These are phyloP conservation scores for Eutrema salsugineum DNA, from an alignment of 441 rosid genomes.

Conservation along the genomic window DNA sequence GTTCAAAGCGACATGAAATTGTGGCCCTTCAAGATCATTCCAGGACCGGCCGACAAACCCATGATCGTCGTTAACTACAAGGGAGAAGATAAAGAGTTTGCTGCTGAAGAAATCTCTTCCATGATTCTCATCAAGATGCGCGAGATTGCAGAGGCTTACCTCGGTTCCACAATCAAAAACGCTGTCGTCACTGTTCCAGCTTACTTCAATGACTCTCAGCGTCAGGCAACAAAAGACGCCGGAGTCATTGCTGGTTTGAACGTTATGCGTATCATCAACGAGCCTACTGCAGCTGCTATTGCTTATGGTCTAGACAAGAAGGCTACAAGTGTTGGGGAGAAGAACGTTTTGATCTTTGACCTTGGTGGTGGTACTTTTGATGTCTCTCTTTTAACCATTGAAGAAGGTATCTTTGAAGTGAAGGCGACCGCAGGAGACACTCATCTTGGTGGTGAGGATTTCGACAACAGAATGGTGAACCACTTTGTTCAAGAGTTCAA, in stretches of 20 bases:
- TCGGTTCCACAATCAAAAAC: conserved; percentile 47
- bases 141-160: conserved; percentile 61
- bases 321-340: conserved; percentile 53
- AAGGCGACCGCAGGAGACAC: conserved; percentile 62
- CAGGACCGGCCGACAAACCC: conserved; percentile 59
- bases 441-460: conserved; percentile 59
- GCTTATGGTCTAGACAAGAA: conserved; percentile 63
- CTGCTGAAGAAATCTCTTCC: conserved; percentile 64
- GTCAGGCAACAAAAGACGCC: conserved; percentile 63
- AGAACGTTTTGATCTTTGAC: conserved; percentile 56
- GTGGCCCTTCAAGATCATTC: conserved; percentile 54
- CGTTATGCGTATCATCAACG: conserved; percentile 58
- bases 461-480: conserved; percentile 67
- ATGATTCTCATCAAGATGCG: conserved; percentile 68
- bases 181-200: conserved; percentile 66
- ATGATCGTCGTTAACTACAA: conserved; percentile 48
- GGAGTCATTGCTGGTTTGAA: conserved; percentile 63
- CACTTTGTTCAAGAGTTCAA: conserved; percentile 63
- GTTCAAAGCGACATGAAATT: conserved; percentile 51
- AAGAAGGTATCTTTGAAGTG: conserved; percentile 62
- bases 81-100: conserved; percentile 52
- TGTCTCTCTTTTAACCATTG: conserved; percentile 60
- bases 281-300: conserved; percentile 62
- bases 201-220: conserved; percentile 61
- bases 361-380: conserved; percentile 67